Percentiles rank a stretch among this genome's conserved stretches.
Evolutionary conservation across 176 grass and related monocot genomes (phyloP).

Genomic region (Ensete glaucum): DNA sequence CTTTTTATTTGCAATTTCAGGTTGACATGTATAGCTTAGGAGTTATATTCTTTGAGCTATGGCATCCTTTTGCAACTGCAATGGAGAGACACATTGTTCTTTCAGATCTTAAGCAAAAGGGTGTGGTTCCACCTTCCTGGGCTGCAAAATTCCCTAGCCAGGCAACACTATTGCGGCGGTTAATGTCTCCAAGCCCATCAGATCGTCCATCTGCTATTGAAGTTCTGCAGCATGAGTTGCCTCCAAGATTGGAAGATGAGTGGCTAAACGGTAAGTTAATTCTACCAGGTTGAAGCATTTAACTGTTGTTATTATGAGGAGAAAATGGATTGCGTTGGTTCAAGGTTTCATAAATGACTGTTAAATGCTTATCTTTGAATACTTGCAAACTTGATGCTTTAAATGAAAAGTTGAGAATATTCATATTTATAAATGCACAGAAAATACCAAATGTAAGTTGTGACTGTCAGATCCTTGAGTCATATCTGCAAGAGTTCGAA

Average conservation of each 20-base stretch:
- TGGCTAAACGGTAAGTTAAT: constrained; percentile 78
- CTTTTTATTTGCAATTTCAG: constrained; percentile 29
- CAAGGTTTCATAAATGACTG: background rate
- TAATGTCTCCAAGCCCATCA: constrained; percentile 66
- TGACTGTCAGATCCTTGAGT: background rate
- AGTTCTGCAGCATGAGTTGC: constrained; percentile 81
- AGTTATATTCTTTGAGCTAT: constrained; percentile 98
- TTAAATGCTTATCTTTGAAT: background rate
- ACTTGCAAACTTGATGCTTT: background rate
- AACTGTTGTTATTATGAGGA: background rate
- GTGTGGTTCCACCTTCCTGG: constrained; percentile 54
- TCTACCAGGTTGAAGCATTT: background rate
- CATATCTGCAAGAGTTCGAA: background rate
- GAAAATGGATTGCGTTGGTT: background rate
- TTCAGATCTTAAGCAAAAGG: constrained; percentile 90
- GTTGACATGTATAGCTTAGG: constrained; percentile 98
- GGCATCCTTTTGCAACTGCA: constrained; percentile 87
- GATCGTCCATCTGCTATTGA: constrained; percentile 84
- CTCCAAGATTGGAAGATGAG: constrained; percentile 90
- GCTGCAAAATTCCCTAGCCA: constrained; percentile 50
- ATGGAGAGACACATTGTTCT: constrained; percentile 95
- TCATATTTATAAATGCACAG: too few relatives aligned
- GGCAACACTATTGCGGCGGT: constrained; percentile 43
- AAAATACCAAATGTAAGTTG: too few relatives aligned
- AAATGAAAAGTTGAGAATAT: too few relatives aligned